phyloP scores from a whole-genome alignment of 2,329 filamentous ascomycete genomes.

The Colletotrichum trifolii region DNA sequence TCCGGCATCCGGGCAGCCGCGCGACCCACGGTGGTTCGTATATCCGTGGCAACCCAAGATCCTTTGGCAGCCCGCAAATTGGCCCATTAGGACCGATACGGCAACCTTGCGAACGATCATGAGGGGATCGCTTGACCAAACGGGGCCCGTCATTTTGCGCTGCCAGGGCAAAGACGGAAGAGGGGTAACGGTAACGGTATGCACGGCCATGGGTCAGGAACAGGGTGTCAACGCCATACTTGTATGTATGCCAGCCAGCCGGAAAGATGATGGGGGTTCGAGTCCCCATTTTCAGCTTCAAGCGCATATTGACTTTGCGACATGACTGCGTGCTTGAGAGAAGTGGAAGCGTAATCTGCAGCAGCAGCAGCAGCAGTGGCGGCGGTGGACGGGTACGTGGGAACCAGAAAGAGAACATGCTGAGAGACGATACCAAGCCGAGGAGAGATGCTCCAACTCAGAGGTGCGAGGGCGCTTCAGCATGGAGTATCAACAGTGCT shows the following conservation, averaged over 20 bases:
- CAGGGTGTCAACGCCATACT: conserved; percentile 21
- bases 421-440: too few relatives aligned
- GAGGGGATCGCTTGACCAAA: conserved; percentile 30
- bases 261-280: neutral
- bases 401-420: too few relatives aligned
- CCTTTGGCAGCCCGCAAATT: conserved; percentile 27
- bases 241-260: neutral
- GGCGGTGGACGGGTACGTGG: too few relatives aligned
- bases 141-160: conserved; percentile 32
- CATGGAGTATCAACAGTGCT: too few relatives aligned
- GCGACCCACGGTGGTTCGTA: conserved; percentile 23
- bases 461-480: too few relatives aligned
- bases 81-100: conserved; percentile 23
- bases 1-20: conserved; percentile 23
- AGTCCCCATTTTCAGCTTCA: too few relatives aligned
- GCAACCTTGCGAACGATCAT: conserved; percentile 31
- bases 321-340: too few relatives aligned
- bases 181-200: conserved; percentile 12
- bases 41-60: conserved; percentile 29
- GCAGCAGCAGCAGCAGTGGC: too few relatives aligned
- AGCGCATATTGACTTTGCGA: too few relatives aligned
- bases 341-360: too few relatives aligned
- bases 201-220: conserved; percentile 5
- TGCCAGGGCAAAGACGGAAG: conserved; percentile 28
- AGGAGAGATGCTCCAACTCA: too few relatives aligned